Conservation (phyloP, 768 basidiomycete genomes). For the Serendipita vermifera region DNA sequence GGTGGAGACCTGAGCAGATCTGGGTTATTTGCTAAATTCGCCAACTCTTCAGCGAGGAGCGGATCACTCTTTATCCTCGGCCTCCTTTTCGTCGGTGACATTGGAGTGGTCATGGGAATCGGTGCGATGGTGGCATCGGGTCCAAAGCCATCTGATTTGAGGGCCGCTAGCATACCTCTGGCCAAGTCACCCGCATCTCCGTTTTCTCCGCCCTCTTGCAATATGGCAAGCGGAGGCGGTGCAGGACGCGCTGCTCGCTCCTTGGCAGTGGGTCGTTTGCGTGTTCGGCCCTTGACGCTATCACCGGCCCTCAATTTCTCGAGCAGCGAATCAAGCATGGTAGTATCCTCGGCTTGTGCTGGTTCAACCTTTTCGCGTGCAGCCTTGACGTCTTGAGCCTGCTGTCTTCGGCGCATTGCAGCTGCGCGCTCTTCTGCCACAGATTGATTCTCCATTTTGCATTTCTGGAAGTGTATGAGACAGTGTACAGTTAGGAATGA, state of each 20-base stretch:
- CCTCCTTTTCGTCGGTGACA: neutral
- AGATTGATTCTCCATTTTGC: slow-evolving; percentile 64
- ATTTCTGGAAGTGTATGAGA: slow-evolving; percentile 50
- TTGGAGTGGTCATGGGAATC: neutral
- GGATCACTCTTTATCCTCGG: slow-evolving; percentile 1
- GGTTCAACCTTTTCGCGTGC: slow-evolving; percentile 32
- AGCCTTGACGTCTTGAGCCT: slow-evolving; percentile 48
- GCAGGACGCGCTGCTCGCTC: slow-evolving; percentile 7
- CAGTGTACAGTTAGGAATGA: neutral
- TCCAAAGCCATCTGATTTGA: slow-evolving; percentile 57
- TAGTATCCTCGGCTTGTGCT: slow-evolving; percentile 29
- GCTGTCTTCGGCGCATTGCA: slow-evolving; percentile 53
- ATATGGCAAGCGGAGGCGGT: neutral
- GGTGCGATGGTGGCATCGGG: neutral
- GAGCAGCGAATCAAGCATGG: slow-evolving; percentile 56
- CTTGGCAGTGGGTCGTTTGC: slow-evolving; percentile 9
- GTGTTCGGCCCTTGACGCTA: slow-evolving; percentile 25
- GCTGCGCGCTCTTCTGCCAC: slow-evolving; percentile 58
- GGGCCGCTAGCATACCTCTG: slow-evolving; percentile 58
- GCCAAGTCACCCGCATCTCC: slow-evolving; percentile 46
- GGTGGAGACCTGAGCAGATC: too few relatives aligned
- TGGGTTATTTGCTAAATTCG: too few relatives aligned
- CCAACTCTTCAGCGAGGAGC: neutral
- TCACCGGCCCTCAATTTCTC: slow-evolving; percentile 61
- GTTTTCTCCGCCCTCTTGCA: neutral